Percentiles rank a stretch among this genome's conserved stretches.
Conservation (phyloP, 441 rosid genomes). For the Pelargonium cotyledonis region DNA sequence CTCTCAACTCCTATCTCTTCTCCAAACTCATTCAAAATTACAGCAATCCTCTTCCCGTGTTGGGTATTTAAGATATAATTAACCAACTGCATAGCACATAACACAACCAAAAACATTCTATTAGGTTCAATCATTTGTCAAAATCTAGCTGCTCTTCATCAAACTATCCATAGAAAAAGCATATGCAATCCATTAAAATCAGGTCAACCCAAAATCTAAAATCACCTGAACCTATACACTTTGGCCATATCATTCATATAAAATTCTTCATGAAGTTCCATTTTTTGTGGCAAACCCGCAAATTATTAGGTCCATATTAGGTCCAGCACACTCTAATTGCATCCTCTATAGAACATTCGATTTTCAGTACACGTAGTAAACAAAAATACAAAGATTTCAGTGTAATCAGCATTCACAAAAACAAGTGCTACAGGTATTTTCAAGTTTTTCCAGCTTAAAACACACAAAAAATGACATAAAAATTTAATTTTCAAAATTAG, state of each 20-base stretch:
- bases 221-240: background rate
- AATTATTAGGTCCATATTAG: background rate
- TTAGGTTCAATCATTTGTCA: background rate
- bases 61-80: constrained; percentile 65
- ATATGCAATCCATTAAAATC: background rate
- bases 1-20: constrained; percentile 97
- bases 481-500: background rate
- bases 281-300: background rate
- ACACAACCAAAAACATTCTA: background rate
- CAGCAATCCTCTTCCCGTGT: constrained; percentile 88
- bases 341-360: background rate
- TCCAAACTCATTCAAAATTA: constrained; percentile 90
- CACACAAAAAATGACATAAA: background rate
- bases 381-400: background rate
- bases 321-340: background rate
- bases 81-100: constrained; percentile 49
- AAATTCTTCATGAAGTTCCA: background rate
- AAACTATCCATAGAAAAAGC: background rate
- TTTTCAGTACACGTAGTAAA: background rate
- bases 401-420: background rate
- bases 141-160: background rate
- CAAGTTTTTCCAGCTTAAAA: background rate
- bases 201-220: background rate
- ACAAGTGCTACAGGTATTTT: background rate
- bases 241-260: background rate